These are phyloP conservation scores for Flaveria sonorensis DNA, from an alignment of 129 eudicot species.

Conservation along the genomic window DNA sequence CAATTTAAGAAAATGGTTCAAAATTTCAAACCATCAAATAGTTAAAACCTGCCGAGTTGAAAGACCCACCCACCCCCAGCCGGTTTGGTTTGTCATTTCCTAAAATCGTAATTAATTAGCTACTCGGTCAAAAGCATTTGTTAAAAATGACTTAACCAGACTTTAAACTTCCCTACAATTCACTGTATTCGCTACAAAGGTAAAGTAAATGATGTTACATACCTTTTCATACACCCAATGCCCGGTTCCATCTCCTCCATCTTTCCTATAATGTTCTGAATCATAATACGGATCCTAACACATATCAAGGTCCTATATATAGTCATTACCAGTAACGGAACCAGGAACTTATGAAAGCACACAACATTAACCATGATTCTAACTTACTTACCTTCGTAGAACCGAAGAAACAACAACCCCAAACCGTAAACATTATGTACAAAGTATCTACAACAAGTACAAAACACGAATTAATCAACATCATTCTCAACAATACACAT, in stretches of 20 bases:
- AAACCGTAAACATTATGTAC: slow-evolving; percentile 84
- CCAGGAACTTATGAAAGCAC: no score
- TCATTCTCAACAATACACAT: not conserved
- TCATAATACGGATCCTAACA: slow-evolving; percentile 87
- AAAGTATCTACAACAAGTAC: slow-evolving; percentile 53
- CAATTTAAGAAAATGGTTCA: no score
- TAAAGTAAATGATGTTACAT: not conserved
- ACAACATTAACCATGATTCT: not conserved
- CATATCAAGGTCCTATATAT: slow-evolving; percentile 15
- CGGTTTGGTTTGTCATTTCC: no score
- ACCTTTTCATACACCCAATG: slow-evolving; percentile 97
- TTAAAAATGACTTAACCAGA: not conserved
- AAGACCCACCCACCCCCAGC: no score
- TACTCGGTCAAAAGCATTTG: no score
- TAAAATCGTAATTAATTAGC: no score
- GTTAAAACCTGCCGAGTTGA: no score
- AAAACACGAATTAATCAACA: not conserved
- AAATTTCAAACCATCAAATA: no score
- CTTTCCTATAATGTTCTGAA: slow-evolving; percentile 79
- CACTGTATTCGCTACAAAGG: not conserved
- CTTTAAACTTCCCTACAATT: no score
- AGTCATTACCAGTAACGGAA: not conserved
- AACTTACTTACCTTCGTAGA: slow-evolving; percentile 60
- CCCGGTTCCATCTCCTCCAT: slow-evolving; percentile 96
- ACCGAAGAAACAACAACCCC: slow-evolving; percentile 97